phyloP scores from a whole-genome alignment of 177 flowering plant genomes.

The Vitis hybrid region DNA sequence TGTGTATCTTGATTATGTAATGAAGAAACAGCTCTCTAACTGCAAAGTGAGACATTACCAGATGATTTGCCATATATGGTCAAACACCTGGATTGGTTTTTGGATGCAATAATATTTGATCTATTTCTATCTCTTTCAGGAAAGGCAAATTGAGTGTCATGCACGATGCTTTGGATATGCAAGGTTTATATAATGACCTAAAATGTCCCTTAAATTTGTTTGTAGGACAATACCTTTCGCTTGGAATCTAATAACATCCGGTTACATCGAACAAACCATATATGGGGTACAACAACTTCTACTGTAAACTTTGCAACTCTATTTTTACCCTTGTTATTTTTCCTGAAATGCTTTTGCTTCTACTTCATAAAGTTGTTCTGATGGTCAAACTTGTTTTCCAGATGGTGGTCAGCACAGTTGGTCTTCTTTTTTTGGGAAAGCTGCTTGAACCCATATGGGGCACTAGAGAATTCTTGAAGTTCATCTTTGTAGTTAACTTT shows the following conservation, averaged over 20 bases:
- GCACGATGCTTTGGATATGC: too few species aligned
- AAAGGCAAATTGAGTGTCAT: too few species aligned
- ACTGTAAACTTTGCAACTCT: not conserved
- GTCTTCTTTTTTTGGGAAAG: constrained; percentile 88
- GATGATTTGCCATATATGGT: too few species aligned
- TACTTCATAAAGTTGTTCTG: constrained; percentile 12
- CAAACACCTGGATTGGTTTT: not conserved
- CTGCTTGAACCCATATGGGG: constrained; percentile 98
- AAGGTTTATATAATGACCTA: too few species aligned
- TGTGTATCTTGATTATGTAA: too few species aligned
- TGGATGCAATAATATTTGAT: not conserved
- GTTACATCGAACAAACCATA: constrained; percentile 79
- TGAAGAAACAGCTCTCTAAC: too few species aligned
- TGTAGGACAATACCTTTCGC: constrained; percentile 96
- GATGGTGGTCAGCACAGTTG: constrained; percentile 67
- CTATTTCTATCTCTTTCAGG: not conserved
- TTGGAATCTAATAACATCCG: constrained; percentile 96
- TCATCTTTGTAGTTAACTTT: constrained; percentile 78
- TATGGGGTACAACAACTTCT: constrained; percentile 60
- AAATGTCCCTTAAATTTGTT: constrained; percentile 8
- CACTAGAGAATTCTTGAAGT: constrained; percentile 90
- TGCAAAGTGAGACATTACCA: too few species aligned
- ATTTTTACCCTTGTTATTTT: not conserved
- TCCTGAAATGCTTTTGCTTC: not conserved
- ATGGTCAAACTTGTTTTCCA: constrained; percentile 27